These are phyloP conservation scores for Lagerstroemia speciosa DNA, from an alignment of 345 rosid genomes.

Conservation along the genomic window DNA sequence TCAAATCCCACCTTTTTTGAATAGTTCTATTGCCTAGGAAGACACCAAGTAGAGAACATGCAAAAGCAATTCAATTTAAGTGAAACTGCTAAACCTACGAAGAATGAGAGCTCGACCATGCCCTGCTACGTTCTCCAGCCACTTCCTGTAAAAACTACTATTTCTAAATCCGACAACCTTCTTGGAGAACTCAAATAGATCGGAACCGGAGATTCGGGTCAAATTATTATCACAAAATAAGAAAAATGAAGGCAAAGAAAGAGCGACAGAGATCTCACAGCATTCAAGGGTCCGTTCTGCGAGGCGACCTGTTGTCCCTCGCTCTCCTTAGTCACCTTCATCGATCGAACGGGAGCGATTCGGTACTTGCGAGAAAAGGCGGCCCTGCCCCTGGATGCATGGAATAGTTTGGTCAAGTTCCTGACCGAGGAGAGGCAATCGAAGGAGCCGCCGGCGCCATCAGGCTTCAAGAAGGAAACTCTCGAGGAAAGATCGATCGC, in stretches of 20 bases:
- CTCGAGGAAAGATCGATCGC: slow-evolving; percentile 10
- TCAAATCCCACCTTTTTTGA: neutral
- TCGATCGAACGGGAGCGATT: slow-evolving; percentile 33
- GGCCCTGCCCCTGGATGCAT: slow-evolving; percentile 9
- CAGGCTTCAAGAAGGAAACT: slow-evolving; percentile 10
- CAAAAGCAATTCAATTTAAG: too few species aligned
- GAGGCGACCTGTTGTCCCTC: slow-evolving; percentile 14
- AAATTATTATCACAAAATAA: neutral
- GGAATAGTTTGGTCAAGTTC: slow-evolving; percentile 15
- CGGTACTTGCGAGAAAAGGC: slow-evolving; percentile 15
- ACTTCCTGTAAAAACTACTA: neutral
- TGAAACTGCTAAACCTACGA: too few species aligned
- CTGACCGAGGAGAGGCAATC: slow-evolving; percentile 31
- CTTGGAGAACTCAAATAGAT: neutral
- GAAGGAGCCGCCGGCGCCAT: slow-evolving; percentile 3
- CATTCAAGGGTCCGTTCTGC: slow-evolving; percentile 29
- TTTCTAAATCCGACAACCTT: neutral
- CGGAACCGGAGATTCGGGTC: neutral
- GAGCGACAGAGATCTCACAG: slow-evolving; percentile 28
- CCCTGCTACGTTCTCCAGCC: neutral
- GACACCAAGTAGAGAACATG: neutral
- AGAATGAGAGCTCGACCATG: neutral
- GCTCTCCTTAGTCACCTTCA: slow-evolving; percentile 17
- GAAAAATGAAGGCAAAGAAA: neutral
- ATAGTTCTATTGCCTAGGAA: neutral